Conservation (phyloP, 1,284 basidiomycete species). For the Schizopora paradoxa region DNA sequence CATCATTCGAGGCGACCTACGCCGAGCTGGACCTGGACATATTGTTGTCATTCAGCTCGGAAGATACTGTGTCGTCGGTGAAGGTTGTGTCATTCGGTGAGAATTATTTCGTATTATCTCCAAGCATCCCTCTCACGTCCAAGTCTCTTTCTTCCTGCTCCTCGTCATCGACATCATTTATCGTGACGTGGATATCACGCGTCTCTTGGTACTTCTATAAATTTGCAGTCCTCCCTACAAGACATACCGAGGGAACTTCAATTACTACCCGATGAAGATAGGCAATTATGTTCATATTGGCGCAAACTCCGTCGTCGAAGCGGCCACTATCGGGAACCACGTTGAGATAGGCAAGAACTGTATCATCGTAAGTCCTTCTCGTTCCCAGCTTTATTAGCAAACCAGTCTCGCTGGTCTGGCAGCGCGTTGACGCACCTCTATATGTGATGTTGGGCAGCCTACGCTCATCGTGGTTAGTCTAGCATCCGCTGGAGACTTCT, state of each 20-base stretch:
- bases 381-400: no score
- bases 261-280: conserved; percentile 97
- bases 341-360: conserved; percentile 95
- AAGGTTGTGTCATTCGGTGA: conserved; percentile 85
- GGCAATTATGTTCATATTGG: conserved; percentile 95
- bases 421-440: no score
- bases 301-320: conserved; percentile 82
- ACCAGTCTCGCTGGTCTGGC: no score
- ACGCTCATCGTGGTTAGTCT: no score
- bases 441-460: no score
- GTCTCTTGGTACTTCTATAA: no score
- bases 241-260: conserved; percentile 87
- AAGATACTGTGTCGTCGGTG: conserved; percentile 87
- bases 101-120: conserved; percentile 19
- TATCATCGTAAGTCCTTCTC: conserved; percentile 81
- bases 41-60: conserved; percentile 92
- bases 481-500: no score
- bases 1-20: conserved; percentile 86
- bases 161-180: no score
- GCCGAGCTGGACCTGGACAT: conserved; percentile 79
- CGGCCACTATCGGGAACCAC: conserved; percentile 89
- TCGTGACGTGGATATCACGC: no score
- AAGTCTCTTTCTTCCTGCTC: conserved; percentile 3
- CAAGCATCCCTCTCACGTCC: neutral
- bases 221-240: conserved; percentile 85